Conservation (phyloP, 371 early-diverging fungal genomes). For the Zychaea mexicana region DNA sequence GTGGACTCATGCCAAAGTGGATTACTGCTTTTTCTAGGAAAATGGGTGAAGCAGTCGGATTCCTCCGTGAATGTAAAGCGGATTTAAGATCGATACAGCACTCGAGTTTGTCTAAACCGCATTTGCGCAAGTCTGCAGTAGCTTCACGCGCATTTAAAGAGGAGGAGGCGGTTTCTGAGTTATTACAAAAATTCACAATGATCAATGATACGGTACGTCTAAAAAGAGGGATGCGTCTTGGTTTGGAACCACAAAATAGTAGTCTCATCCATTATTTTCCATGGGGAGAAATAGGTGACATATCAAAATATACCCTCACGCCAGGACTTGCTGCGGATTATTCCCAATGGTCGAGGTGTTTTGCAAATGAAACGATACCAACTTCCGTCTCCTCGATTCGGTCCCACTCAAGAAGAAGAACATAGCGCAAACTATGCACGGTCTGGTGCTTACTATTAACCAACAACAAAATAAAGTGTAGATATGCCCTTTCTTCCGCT, state of each 20-base stretch:
- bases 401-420: constrained; percentile 27
- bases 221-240: not conserved
- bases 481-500: too few species aligned
- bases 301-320: constrained; percentile 55
- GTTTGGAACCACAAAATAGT: too few species aligned
- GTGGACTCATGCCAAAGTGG: not conserved
- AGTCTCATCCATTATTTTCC: too few species aligned
- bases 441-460: constrained; percentile 20
- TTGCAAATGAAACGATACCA: constrained; percentile 51
- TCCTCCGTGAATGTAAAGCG: constrained; percentile 56
- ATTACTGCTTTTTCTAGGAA: constrained; percentile 37
- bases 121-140: constrained; percentile 43
- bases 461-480: too few species aligned
- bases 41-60: constrained; percentile 64
- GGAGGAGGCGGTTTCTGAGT: constrained; percentile 50
- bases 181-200: constrained; percentile 47
- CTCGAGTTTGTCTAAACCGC: constrained; percentile 48
- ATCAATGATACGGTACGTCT: constrained; percentile 61
- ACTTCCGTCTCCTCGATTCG: constrained; percentile 55
- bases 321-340: constrained; percentile 54
- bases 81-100: constrained; percentile 55
- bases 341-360: constrained; percentile 63
- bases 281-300: constrained; percentile 31
- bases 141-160: constrained; percentile 56
- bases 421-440: constrained; percentile 10